phyloP scores from a whole-genome alignment of 2,329 filamentous ascomycete genomes.

The Penicillium expansum region DNA sequence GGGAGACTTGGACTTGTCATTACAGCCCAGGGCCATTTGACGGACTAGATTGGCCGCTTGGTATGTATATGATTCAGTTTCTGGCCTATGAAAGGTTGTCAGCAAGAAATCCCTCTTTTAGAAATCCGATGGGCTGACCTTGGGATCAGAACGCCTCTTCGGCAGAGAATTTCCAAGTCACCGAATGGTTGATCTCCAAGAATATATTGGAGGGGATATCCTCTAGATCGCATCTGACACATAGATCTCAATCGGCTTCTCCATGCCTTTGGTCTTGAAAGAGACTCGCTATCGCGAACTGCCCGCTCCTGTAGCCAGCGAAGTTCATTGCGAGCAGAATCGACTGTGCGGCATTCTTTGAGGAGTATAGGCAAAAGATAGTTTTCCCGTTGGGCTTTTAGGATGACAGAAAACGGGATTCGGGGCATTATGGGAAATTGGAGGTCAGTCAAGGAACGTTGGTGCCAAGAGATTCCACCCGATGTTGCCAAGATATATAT shows the following conservation, averaged over 20 bases:
- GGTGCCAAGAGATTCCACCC: constrained; percentile 3
- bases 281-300: constrained; percentile 14
- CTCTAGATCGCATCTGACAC: constrained; percentile 50
- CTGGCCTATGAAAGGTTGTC: constrained; percentile 45
- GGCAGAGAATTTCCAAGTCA: constrained; percentile 72
- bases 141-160: constrained; percentile 78
- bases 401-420: constrained; percentile 37
- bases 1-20: background rate
- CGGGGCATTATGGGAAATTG: constrained; percentile 41
- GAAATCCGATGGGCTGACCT: constrained; percentile 43
- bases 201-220: constrained; percentile 84
- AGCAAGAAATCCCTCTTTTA: background rate
- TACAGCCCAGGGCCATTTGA: constrained; percentile 9
- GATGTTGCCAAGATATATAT: background rate
- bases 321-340: constrained; percentile 47
- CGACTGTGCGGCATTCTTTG: constrained; percentile 44
- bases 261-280: constrained; percentile 18
- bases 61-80: constrained; percentile 68
- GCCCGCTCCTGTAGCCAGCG: constrained; percentile 47
- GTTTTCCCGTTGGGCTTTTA: constrained; percentile 35
- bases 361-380: constrained; percentile 44
- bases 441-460: background rate
- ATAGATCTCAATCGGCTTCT: constrained; percentile 35
- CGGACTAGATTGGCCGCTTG: constrained; percentile 53
- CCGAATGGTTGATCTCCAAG: constrained; percentile 88